Evolutionary conservation across 192 early-diverging fungal genomes (phyloP).

Genomic region (Mortierella alpina): DNA sequence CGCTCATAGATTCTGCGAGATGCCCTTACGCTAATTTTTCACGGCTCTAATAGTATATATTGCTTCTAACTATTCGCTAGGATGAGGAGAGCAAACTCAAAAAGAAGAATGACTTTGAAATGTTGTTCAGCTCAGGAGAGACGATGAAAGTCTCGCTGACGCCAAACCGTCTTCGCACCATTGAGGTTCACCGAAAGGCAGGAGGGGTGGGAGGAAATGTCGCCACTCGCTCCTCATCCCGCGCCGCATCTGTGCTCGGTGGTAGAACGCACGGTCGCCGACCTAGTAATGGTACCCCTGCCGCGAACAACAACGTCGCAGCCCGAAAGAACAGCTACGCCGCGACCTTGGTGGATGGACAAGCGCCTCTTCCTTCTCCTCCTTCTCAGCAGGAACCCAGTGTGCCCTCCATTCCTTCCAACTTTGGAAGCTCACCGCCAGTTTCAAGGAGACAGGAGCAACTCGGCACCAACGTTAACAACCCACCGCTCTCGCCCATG

Average conservation of each 20-base stretch:
- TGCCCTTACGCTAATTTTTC: neutral
- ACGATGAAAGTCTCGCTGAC: constrained; percentile 68
- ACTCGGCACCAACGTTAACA: neutral
- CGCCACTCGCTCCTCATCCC: constrained; percentile 44
- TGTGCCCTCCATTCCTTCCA: constrained; percentile 37
- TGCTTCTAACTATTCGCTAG: neutral
- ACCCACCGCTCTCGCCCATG: constrained; percentile 13
- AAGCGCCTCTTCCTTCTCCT: neutral
- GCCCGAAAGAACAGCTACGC: constrained; percentile 28
- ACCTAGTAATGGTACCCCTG: constrained; percentile 19
- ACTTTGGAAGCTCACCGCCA: constrained; percentile 22
- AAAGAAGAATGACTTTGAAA: constrained; percentile 65
- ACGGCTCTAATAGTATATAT: neutral
- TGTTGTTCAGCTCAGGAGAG: constrained; percentile 59
- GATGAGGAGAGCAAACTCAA: constrained; percentile 53
- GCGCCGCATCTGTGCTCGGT: constrained; percentile 40
- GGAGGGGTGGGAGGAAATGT: constrained; percentile 15
- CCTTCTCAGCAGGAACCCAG: constrained; percentile 11
- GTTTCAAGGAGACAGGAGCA: constrained; percentile 24
- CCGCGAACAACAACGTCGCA: neutral
- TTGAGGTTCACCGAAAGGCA: constrained; percentile 58
- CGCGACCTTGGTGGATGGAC: neutral
- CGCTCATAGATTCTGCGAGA: neutral
- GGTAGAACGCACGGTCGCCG: constrained; percentile 30
- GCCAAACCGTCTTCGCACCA: constrained; percentile 66